These are phyloP conservation scores for Ophiostoma montium DNA, from an alignment of 2,329 filamentous ascomycete species.

Conservation along the genomic window DNA sequence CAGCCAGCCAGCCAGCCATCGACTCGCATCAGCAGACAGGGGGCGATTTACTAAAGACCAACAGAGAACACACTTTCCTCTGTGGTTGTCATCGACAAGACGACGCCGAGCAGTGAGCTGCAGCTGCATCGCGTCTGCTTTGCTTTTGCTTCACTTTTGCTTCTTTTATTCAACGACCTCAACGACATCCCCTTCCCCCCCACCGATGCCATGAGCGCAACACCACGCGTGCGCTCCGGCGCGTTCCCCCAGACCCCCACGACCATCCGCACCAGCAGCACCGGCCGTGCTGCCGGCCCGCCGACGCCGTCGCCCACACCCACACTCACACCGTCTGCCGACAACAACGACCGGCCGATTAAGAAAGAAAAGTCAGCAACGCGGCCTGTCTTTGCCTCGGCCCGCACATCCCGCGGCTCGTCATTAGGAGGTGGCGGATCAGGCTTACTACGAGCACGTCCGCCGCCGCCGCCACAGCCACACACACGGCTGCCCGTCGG, in stretches of 20 bases:
- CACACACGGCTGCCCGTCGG: not conserved
- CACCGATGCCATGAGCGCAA: conserved; percentile 18
- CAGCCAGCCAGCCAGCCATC: too few species aligned
- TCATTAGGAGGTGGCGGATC: not conserved
- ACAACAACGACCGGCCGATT: not conserved
- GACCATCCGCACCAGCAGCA: conserved; percentile 7
- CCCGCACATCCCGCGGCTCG: conserved; percentile 1
- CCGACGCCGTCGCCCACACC: conserved; percentile 14
- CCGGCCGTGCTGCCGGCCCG: conserved; percentile 8
- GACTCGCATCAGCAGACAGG: too few species aligned
- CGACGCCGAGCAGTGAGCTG: too few species aligned
- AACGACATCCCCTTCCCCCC: not conserved
- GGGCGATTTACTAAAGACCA: too few species aligned
- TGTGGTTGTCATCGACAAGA: too few species aligned
- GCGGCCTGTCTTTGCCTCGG: conserved; percentile 6
- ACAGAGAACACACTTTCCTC: too few species aligned
- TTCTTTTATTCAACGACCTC: too few species aligned
- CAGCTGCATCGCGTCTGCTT: too few species aligned
- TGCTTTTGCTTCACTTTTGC: too few species aligned
- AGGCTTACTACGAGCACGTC: too few species aligned
- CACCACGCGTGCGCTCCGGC: conserved; percentile 16
- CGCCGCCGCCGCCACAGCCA: not conserved
- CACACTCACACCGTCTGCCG: conserved; percentile 6
- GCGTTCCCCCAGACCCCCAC: conserved; percentile 16
- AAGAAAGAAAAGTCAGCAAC: not conserved